Evolutionary conservation across 2,329 filamentous ascomycete species (phyloP), one percentile per base, ranked within the genome.

Genomic region (Davidsoniella eucalypti): DNA sequence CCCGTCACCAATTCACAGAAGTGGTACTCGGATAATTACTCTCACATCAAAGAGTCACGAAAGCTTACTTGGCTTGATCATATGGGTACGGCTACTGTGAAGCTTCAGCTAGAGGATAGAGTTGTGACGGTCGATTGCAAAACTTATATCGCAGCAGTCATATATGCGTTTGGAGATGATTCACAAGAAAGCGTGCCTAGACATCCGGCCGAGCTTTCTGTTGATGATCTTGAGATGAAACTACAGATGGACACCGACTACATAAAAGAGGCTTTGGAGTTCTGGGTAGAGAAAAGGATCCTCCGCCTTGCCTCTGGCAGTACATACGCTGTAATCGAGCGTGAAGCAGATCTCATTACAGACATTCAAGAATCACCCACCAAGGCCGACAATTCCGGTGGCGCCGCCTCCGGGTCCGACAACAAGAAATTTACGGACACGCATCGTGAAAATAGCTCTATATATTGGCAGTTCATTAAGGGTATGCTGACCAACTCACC

Each of bases 401-500:
- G 55, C 18, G 63, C 63, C 42, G 57, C 65, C 37, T 42, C 12
- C 5, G 21, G 21, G 14, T 10, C 17, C 40, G 47, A 49, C 36
- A 73, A 69, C 4, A 73, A 78, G 56, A 47, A 48, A 9, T 21
- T 16, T 5, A 64, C 69, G 47, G 71, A 68, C 54, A 66, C 62
- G 66, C 69, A 84, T 29, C 73, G 82, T 18, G 73, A 75, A 57
- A 69, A 70, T 52, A 69, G 71, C 33, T 64, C 67, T 41, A 74
- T 94, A 38, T 94, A 95, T 64, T 87, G 84, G 77, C 83, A 88
- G 59, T 96, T 94, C 62, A 87, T 98, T 52, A 71, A 87, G 51
- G 87, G 86, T 47, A 96, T 98, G 92, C 68, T 98, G 64, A 95
- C 87, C 54, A 95, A 95, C 63, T 83, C 87, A 58, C 82, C 82